Conservation (phyloP, 2,329 filamentous ascomycete species). For the Talaromyces sp. region DNA sequence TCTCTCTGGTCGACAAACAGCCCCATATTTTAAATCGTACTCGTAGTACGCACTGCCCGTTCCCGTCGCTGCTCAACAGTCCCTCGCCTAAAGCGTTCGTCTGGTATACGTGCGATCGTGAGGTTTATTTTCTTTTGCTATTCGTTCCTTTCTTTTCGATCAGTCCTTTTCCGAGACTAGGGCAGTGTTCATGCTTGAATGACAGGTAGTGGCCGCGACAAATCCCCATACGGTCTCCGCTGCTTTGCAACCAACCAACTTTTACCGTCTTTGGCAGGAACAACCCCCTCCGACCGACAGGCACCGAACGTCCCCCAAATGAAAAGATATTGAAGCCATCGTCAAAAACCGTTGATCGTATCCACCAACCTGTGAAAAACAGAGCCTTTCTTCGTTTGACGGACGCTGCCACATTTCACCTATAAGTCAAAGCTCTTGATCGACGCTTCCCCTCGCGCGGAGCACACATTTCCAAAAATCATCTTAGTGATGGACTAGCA, state of each 20-base stretch:
- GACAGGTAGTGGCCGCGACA: not conserved
- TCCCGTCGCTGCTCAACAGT: not conserved
- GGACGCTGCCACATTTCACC: not conserved
- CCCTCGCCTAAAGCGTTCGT: not conserved
- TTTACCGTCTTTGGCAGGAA: slow-evolving; percentile 3
- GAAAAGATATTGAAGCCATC: not conserved
- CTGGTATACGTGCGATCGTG: slow-evolving; percentile 4
- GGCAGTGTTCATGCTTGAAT: not conserved
- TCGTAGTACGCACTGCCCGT: not conserved
- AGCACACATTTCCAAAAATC: not conserved
- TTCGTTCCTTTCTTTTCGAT: not conserved
- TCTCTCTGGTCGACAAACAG: not conserved
- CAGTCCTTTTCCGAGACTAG: not conserved
- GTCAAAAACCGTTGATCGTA: not conserved
- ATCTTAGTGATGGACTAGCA: slow-evolving; percentile 9
- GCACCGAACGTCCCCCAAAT: not conserved
- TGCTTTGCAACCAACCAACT: not conserved
- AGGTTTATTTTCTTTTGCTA: not conserved
- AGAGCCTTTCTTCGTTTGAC: not conserved
- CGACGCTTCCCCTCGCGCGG: not conserved
- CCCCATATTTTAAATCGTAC: not conserved
- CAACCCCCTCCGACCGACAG: slow-evolving; percentile 1
- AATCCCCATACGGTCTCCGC: not conserved
- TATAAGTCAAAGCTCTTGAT: not conserved
- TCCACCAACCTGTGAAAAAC: not conserved